Percentiles rank a stretch among this genome's conserved stretches.
Evolutionary conservation across 108 stramenopile species (phyloP).

Genomic region (Stephanodiscus triporus): DNA sequence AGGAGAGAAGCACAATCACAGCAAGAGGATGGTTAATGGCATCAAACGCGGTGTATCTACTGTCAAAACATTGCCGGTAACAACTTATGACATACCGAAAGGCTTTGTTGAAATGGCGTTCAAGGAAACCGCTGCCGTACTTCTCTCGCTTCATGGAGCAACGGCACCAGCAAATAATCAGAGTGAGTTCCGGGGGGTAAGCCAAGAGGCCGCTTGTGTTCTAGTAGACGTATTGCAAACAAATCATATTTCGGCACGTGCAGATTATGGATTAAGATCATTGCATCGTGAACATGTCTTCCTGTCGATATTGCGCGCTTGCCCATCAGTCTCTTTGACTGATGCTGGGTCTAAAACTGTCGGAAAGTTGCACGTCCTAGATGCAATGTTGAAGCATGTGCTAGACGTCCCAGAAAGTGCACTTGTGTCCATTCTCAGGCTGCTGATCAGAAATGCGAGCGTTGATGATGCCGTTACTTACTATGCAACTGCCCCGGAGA

Average conservation of each 20-base stretch:
- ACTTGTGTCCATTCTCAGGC: constrained; percentile 46
- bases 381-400: constrained; percentile 38
- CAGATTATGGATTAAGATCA: constrained; percentile 34
- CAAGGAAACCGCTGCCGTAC: constrained; percentile 25
- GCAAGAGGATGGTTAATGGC: constrained; percentile 18
- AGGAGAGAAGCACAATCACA: neutral
- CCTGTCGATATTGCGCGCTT: constrained; percentile 24
- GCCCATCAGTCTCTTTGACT: neutral
- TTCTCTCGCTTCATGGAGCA: constrained; percentile 26
- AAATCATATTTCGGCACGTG: constrained; percentile 27
- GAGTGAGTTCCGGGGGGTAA: neutral
- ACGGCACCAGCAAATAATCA: constrained; percentile 1
- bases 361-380: constrained; percentile 34
- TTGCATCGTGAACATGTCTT: constrained; percentile 23
- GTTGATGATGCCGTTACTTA: constrained; percentile 36
- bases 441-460: constrained; percentile 33
- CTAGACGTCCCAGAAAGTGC: constrained; percentile 44
- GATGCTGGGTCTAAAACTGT: constrained; percentile 7
- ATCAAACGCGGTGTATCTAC: constrained; percentile 16
- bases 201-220: constrained; percentile 22
- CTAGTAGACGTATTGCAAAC: constrained; percentile 33
- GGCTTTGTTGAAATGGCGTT: constrained; percentile 39
- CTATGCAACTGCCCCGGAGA: constrained; percentile 25
- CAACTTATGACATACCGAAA: constrained; percentile 27
- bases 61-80: constrained; percentile 6